phyloP scores from a whole-genome alignment of 75 land plant species.

The Pinus taeda region DNA sequence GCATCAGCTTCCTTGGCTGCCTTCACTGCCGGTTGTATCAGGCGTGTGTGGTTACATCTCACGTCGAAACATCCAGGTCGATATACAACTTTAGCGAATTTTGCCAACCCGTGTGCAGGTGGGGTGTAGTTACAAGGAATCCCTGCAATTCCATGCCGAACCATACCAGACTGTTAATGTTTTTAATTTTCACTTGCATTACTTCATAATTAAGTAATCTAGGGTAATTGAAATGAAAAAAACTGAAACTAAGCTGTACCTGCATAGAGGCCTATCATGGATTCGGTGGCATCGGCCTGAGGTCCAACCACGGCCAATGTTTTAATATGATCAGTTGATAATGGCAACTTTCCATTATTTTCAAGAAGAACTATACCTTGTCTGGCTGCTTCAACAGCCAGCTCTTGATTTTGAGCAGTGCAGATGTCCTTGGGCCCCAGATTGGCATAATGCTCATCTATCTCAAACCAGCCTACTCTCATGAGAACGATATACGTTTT shows the following conservation, averaged over 20 bases:
- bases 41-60: neutral
- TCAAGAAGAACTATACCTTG: constrained; percentile 54
- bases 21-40: constrained; percentile 13
- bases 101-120: constrained; percentile 25
- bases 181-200: too few relatives aligned
- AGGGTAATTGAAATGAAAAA: too few relatives aligned
- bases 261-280: constrained; percentile 60
- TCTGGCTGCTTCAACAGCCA: constrained; percentile 55
- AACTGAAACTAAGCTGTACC: constrained; percentile 11
- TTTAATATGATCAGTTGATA: neutral
- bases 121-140: constrained; percentile 34
- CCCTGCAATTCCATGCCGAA: constrained; percentile 12
- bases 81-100: constrained; percentile 6
- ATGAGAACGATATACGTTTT: constrained; percentile 26
- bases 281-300: constrained; percentile 37
- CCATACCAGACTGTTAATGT: neutral
- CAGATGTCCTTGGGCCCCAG: constrained; percentile 43
- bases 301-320: constrained; percentile 50
- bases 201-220: too few relatives aligned
- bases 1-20: constrained; percentile 44
- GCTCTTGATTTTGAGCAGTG: constrained; percentile 23
- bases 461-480: constrained; percentile 60
- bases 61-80: constrained; percentile 32
- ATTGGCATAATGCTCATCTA: constrained; percentile 5
- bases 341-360: constrained; percentile 2